Evolutionary conservation across 2,329 filamentous ascomycete species (phyloP).

Genomic region (Fusarium bactridioides): DNA sequence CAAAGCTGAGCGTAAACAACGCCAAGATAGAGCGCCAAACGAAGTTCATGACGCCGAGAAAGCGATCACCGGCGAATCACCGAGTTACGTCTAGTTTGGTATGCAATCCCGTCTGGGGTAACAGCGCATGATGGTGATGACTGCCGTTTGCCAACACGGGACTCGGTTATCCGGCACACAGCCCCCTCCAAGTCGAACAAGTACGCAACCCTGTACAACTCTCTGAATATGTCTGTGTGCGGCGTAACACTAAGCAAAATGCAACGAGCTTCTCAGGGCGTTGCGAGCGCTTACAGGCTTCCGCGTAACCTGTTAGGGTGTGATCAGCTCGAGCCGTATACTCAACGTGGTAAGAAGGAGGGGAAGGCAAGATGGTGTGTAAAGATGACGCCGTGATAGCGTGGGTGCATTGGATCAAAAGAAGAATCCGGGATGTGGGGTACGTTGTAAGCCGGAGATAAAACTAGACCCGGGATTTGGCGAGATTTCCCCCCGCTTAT

Average conservation of each 20-base stretch:
- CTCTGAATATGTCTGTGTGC: background rate
- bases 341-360: background rate
- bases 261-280: background rate
- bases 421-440: background rate
- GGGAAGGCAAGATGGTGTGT: background rate
- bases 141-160: constrained; percentile 22
- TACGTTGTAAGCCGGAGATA: background rate
- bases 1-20: background rate
- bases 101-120: constrained; percentile 18
- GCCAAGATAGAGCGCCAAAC: constrained; percentile 3
- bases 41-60: constrained; percentile 20
- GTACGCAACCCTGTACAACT: background rate
- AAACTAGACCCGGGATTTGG: background rate
- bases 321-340: background rate
- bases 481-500: background rate
- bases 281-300: background rate
- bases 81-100: constrained; percentile 22
- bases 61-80: constrained; percentile 26
- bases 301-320: background rate
- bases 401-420: background rate
- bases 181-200: background rate
- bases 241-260: background rate
- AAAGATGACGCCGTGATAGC: background rate
- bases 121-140: constrained; percentile 2
- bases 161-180: constrained; percentile 30